Percentiles rank a stretch among this genome's conserved stretches.
These are phyloP conservation scores for Brassica incana DNA, from an alignment of 345 rosid genomes.

Conservation along the genomic window DNA sequence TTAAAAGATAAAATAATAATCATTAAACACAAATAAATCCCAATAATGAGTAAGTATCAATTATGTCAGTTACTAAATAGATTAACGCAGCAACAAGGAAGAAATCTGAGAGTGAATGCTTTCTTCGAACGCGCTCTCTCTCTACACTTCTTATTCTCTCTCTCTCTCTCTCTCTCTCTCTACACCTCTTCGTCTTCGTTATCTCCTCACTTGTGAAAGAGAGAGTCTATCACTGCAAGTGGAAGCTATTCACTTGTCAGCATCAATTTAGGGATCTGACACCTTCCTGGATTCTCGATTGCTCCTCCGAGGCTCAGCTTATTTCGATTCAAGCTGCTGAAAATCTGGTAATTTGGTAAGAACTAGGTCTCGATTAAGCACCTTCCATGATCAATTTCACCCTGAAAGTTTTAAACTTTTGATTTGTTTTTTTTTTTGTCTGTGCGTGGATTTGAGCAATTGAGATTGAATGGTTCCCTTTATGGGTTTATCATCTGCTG, in stretches of 20 bases:
- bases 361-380: conserved; percentile 26
- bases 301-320: conserved; percentile 20
- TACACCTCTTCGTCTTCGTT: conserved; percentile 35
- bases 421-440: background rate
- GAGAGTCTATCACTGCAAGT: conserved; percentile 31
- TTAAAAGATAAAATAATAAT: background rate
- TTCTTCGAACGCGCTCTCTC: conserved; percentile 45
- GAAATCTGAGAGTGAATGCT: conserved; percentile 43
- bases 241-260: conserved; percentile 39
- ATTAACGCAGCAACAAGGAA: conserved; percentile 41
- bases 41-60: conserved; percentile 9
- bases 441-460: conserved; percentile 22
- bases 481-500: conserved; percentile 18
- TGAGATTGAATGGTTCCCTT: background rate
- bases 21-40: conserved; percentile 8
- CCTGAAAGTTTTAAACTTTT: background rate
- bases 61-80: conserved; percentile 37
- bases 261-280: conserved; percentile 42
- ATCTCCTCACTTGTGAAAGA: conserved; percentile 37
- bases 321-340: conserved; percentile 32
- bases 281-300: conserved; percentile 31
- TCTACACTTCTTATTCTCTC: conserved; percentile 28
- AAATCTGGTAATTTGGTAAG: conserved; percentile 31
- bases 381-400: background rate
- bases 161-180: conserved; percentile 32